Percentiles rank a stretch among this genome's conserved stretches.
These are phyloP conservation scores for Erigeron philadelphicus DNA, from an alignment of 140 eudicot genomes.

Conservation along the genomic window DNA sequence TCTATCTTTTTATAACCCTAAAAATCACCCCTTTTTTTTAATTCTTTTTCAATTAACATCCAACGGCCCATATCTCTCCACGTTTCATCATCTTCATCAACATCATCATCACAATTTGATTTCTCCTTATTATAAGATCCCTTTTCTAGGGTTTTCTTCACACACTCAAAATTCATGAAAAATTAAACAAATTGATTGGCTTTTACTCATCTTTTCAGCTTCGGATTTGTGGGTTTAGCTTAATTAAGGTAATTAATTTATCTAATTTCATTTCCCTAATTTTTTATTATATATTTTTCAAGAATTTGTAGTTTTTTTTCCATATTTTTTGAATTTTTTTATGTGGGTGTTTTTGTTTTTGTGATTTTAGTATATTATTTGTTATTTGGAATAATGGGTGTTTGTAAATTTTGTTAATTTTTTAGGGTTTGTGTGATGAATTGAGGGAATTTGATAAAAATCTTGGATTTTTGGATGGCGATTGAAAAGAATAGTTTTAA, in stretches of 20 bases:
- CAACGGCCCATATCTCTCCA: constrained; percentile 51
- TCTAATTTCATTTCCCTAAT: constrained; percentile 25
- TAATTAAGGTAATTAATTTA: constrained; percentile 31
- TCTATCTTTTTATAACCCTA: constrained; percentile 29
- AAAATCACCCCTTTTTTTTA: constrained; percentile 38
- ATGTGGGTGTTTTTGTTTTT: background rate
- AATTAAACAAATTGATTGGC: background rate
- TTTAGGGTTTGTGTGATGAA: constrained; percentile 39
- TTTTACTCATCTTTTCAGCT: constrained; percentile 22
- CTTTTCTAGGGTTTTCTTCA: constrained; percentile 43
- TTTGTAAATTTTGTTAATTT: constrained; percentile 21
- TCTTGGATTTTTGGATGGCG: constrained; percentile 47
- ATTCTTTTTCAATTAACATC: constrained; percentile 37
- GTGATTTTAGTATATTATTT: constrained; percentile 16
- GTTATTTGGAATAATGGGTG: constrained; percentile 6
- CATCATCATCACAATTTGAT: constrained; percentile 31
- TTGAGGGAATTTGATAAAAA: constrained; percentile 20
- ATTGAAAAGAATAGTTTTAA: constrained; percentile 81
- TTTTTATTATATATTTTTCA: background rate
- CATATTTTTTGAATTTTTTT: background rate
- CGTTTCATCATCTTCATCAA: constrained; percentile 39
- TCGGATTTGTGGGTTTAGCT: constrained; percentile 16
- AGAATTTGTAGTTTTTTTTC: background rate
- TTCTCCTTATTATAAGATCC: constrained; percentile 15
- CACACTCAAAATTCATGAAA: constrained; percentile 11